A percentile compares a stretch with the other conserved stretches of the same genome.
These are phyloP conservation scores for Globomyces pollinis-pini DNA, from an alignment of 192 early-diverging fungal genomes.

Conservation along the genomic window DNA sequence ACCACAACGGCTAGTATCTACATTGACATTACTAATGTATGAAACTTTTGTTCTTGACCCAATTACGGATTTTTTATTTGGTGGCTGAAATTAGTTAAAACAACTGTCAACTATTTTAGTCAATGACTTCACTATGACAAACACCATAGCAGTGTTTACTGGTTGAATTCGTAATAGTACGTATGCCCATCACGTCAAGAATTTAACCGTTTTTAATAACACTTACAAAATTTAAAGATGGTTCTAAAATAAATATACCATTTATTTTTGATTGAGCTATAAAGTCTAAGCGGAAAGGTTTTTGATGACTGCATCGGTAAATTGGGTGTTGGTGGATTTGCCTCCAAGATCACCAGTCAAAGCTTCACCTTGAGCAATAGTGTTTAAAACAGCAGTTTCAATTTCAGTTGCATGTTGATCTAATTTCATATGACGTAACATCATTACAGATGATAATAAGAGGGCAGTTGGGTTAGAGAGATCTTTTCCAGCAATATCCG, in stretches of 20 bases:
- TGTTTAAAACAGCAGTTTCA: slow-evolving; percentile 83
- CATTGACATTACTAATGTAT: no score
- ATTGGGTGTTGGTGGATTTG: slow-evolving; percentile 80
- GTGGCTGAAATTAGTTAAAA: no score
- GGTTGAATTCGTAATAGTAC: no score
- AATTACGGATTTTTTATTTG: no score
- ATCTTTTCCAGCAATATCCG: slow-evolving; percentile 97
- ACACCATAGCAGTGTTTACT: background rate
- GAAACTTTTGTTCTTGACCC: no score
- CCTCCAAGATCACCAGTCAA: slow-evolving; percentile 94
- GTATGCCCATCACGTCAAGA: no score
- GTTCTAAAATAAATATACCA: slow-evolving; percentile 10
- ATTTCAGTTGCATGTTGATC: slow-evolving; percentile 72
- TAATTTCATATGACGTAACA: slow-evolving; percentile 94
- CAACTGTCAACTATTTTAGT: no score
- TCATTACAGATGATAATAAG: slow-evolving; percentile 91
- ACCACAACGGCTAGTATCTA: no score
- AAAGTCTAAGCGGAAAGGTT: slow-evolving; percentile 24
- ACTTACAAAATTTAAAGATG: no score
- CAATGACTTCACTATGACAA: no score
- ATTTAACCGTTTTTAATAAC: no score
- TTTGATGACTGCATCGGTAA: slow-evolving; percentile 81
- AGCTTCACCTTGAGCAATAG: slow-evolving; percentile 86
- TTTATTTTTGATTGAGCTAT: slow-evolving; percentile 1
- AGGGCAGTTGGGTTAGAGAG: slow-evolving; percentile 94